Conservation (phyloP, 352 stramenopile genomes). For the Peronospora belbahrii region DNA sequence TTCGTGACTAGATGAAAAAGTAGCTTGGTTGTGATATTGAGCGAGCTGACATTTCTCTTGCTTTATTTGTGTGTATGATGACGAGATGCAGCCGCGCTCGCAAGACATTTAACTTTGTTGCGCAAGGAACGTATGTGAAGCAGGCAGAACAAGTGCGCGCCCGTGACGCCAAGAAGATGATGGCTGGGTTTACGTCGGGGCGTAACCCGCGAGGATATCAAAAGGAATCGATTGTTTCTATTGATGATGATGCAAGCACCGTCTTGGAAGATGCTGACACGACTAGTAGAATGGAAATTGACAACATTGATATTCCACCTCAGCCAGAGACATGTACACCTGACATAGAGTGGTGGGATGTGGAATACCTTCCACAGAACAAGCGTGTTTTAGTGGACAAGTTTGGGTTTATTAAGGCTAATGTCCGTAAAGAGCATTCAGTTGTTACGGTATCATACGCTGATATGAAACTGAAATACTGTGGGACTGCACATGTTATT, state of each 20-base stretch:
- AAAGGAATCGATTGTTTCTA: constrained; percentile 64
- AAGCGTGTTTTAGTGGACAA: constrained; percentile 65
- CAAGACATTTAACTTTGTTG: constrained; percentile 81
- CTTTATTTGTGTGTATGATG: constrained; percentile 11
- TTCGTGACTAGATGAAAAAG: constrained; percentile 27
- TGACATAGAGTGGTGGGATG: constrained; percentile 96
- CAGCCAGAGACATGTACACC: constrained; percentile 44
- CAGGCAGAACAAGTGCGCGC: constrained; percentile 76
- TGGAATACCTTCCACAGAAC: constrained; percentile 85
- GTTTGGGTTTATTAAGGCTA: constrained; percentile 65
- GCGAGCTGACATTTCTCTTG: constrained; percentile 9
- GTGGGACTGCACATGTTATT: constrained; percentile 79
- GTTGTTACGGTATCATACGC: constrained; percentile 39
- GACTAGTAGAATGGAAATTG: constrained; percentile 34
- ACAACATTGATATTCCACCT: constrained; percentile 54
- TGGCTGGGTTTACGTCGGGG: constrained; percentile 80
- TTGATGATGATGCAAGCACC: constrained; percentile 39
- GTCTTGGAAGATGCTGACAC: constrained; percentile 12
- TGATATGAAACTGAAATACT: constrained; percentile 82
- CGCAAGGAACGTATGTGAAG: constrained; percentile 81
- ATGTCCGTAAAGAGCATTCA: constrained; percentile 46
- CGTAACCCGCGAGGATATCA: constrained; percentile 77
- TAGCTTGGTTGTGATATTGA: constrained; percentile 7
- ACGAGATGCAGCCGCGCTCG: constrained; percentile 46
- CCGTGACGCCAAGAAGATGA: constrained; percentile 81